phyloP scores from a whole-genome alignment of 257 asterid species.

The Euphrasia confusa region DNA sequence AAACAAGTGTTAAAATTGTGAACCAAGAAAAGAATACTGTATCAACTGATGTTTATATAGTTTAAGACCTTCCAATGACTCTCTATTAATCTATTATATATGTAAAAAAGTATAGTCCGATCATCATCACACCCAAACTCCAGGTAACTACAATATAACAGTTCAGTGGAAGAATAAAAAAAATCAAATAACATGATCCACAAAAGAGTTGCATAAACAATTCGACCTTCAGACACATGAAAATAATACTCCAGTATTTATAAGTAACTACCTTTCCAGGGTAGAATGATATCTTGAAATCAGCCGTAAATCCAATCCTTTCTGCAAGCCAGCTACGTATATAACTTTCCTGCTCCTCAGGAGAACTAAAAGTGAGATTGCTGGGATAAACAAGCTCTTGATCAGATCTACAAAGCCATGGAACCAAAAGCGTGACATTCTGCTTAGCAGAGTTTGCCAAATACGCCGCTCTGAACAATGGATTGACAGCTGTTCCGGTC shows the following conservation, averaged over 20 bases:
- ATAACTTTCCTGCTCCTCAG: constrained; percentile 88
- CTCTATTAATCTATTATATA: not conserved
- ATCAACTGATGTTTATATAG: not conserved
- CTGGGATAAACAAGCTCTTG: constrained; percentile 95
- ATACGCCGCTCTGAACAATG: constrained; percentile 95
- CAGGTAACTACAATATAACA: not conserved
- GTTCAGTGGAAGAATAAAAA: constrained; percentile 13
- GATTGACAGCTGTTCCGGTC: constrained; percentile 99
- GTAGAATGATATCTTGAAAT: constrained; percentile 91
- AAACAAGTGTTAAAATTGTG: constrained; percentile 16
- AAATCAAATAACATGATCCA: constrained; percentile 6
- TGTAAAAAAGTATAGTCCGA: not conserved
- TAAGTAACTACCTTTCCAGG: constrained; percentile 78
- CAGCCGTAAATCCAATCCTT: constrained; percentile 83
- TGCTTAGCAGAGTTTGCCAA: constrained; percentile 77
- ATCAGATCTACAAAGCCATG: constrained; percentile 96
- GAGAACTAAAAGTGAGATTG: constrained; percentile 75
- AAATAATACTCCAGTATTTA: not conserved
- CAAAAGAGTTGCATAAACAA: not conserved
- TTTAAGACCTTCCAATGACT: constrained; percentile 3
- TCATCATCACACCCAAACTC: not conserved
- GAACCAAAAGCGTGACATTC: constrained; percentile 91
- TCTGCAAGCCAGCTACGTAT: constrained; percentile 95
- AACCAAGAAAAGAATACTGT: constrained; percentile 8
- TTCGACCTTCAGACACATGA: not conserved